Conservation (phyloP, 1,284 basidiomycete species). For the Hemileia vastatrix region DNA sequence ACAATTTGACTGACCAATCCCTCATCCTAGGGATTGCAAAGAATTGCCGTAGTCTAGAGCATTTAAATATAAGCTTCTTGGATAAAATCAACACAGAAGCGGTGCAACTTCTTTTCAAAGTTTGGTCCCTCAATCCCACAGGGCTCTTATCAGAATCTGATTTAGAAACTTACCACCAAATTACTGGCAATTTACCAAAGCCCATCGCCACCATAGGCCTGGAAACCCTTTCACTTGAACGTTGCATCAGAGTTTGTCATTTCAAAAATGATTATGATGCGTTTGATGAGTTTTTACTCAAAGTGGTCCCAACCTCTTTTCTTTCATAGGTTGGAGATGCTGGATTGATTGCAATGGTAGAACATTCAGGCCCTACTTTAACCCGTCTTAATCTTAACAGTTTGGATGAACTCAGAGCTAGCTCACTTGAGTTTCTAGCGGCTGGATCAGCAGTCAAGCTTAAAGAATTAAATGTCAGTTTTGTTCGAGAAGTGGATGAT, state of each 20-base stretch:
- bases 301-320: conserved; percentile 36
- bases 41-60: conserved; percentile 51
- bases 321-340: conserved; percentile 50
- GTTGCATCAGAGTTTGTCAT: conserved; percentile 18
- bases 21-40: conserved; percentile 57
- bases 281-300: conserved; percentile 50
- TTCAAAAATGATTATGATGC: conserved; percentile 30
- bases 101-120: conserved; percentile 26
- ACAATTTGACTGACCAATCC: conserved; percentile 53
- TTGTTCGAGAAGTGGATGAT: conserved; percentile 76
- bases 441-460: conserved; percentile 51
- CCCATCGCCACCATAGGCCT: conserved; percentile 14
- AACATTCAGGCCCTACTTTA: conserved; percentile 60
- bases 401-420: conserved; percentile 50
- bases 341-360: conserved; percentile 58
- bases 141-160: too few relatives aligned
- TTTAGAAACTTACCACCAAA: too few relatives aligned
- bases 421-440: conserved; percentile 1
- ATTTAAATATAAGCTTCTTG: conserved; percentile 55
- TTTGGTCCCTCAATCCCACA: conserved; percentile 54
- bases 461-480: conserved; percentile 66
- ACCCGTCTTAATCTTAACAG: conserved; percentile 62
- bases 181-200: too few relatives aligned
- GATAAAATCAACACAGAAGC: conserved; percentile 49
- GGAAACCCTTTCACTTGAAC: conserved; percentile 12